These are phyloP conservation scores for Protomyces inouyei DNA, from an alignment of 1,139 yeast genomes.

Conservation along the genomic window DNA sequence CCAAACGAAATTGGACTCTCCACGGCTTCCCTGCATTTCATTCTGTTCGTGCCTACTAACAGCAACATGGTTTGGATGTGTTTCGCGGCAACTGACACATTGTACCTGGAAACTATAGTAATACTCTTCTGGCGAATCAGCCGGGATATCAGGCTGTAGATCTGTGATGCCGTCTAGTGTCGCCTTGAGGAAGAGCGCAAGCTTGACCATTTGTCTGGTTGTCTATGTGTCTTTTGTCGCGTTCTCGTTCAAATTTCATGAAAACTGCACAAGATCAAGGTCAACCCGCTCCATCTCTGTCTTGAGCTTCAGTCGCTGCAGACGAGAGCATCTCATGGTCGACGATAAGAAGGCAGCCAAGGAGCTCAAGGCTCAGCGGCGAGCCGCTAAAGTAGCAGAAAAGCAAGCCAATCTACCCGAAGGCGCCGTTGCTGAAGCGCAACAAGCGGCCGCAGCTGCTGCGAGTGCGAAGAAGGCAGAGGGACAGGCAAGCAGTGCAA, in stretches of 20 bases:
- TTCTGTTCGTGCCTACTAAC: slow-evolving; percentile 44
- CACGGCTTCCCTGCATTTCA: slow-evolving; percentile 67
- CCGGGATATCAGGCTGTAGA: slow-evolving; percentile 59
- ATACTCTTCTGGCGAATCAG: slow-evolving; percentile 36
- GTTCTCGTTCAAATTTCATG: no score
- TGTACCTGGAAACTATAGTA: slow-evolving; percentile 33
- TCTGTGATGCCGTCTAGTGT: slow-evolving; percentile 60
- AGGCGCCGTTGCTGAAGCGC: not conserved
- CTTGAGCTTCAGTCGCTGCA: not conserved
- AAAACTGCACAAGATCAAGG: no score
- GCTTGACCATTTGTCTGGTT: slow-evolving; percentile 17
- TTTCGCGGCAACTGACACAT: slow-evolving; percentile 77
- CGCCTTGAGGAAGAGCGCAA: slow-evolving; percentile 53
- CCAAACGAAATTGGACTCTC: slow-evolving; percentile 79
- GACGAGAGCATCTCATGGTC: not conserved
- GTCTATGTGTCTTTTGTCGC: no score
- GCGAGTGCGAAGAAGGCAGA: not conserved
- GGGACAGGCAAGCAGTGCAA: not conserved
- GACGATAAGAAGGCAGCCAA: slow-evolving; percentile 19
- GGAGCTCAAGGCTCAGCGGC: slow-evolving; percentile 16
- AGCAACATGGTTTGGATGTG: slow-evolving; percentile 66
- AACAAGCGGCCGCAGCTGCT: not conserved
- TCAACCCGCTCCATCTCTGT: no score
- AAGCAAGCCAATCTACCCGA: not conserved
- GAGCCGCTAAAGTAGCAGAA: slow-evolving; percentile 21